Evolutionary conservation across 1,284 basidiomycete species (phyloP), one percentile per base, ranked within the genome.

Genomic region (Trichosporon sp.): DNA sequence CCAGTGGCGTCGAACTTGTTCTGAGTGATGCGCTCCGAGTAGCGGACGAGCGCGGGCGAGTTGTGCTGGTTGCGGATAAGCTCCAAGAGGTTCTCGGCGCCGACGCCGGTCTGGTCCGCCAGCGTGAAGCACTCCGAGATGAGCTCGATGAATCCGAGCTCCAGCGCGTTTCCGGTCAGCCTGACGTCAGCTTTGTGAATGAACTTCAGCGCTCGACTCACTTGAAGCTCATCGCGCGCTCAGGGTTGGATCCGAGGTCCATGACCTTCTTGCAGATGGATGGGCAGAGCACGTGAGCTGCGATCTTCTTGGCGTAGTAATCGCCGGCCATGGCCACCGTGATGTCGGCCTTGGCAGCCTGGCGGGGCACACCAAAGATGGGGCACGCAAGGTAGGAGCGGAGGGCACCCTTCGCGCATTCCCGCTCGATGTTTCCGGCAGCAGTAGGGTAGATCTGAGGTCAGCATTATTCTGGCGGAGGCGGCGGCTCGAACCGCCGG

Each of bases 41-140:
- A 75, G 35, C 72, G 68, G 2, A 72, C 72, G 9, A 79, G 67
- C 25, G 70, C 56, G 31, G 78, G 78, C 13, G 77, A 77, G 29
- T 71, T 69, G 71, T 83, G 81, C 72, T 80, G 79, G 64, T 78
- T 89, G 83, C 88, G 86, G 71, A 92, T 85, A 25, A 90, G 85
- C 58, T 85, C 83, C 62, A 87, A 84, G 13, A 85, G 74, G 74
- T 87, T 85, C 21, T 87, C 85, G 2, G 89, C 84, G 3, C 89
- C 90, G 23, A 95, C 90, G 18, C 92, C 93, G 0, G 91, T 87
- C 81, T 93, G 93, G 77, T 93, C 91, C 1, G 90, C 90, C 18
- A 95, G 86, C 3, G 93, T 95, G 78, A 91, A 89, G 42, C 87
- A 86, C 83, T 95, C 93, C 0, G 90, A 88, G 23, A 95, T 85